These are phyloP conservation scores for Gonium pectorale DNA, from an alignment of 139 green algal genomes.

Conservation along the genomic window DNA sequence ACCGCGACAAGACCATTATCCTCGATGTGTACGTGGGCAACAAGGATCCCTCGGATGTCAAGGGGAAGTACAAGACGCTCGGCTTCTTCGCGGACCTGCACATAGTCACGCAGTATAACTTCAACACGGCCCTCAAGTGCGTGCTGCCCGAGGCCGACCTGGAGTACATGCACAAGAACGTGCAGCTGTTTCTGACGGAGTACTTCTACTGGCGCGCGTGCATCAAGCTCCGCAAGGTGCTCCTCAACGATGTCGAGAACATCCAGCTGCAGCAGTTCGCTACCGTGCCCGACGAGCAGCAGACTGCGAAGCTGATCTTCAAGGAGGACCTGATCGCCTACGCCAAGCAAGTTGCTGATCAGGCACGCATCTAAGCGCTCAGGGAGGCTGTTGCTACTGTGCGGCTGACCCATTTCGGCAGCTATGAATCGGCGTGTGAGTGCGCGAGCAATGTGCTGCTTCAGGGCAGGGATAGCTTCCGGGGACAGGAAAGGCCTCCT, in stretches of 20 bases:
- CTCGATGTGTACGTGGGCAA: background rate
- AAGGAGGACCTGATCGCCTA: too few relatives aligned
- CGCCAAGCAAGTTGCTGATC: too few relatives aligned
- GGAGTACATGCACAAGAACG: background rate
- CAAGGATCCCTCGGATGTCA: background rate
- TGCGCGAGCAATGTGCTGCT: too few relatives aligned
- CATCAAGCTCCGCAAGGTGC: conserved; percentile 1
- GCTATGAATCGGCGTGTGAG: too few relatives aligned
- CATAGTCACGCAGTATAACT: background rate
- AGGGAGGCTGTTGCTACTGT: too few relatives aligned
- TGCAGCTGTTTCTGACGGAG: background rate
- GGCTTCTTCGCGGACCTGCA: background rate
- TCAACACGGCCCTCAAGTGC: background rate
- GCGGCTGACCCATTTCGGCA: too few relatives aligned
- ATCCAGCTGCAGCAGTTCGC: background rate
- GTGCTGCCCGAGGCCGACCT: background rate
- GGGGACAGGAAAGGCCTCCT: too few relatives aligned
- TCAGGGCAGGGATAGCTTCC: too few relatives aligned
- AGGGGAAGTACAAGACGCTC: background rate
- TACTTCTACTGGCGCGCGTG: conserved; percentile 12
- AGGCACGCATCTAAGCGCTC: too few relatives aligned
- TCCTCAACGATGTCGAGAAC: background rate
- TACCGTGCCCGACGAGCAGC: too few relatives aligned
- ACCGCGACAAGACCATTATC: background rate
- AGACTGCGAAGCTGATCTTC: too few relatives aligned